These are phyloP conservation scores for Eimeria brunetti DNA, from an alignment of 169 alveolate genomes.

Conservation along the genomic window DNA sequence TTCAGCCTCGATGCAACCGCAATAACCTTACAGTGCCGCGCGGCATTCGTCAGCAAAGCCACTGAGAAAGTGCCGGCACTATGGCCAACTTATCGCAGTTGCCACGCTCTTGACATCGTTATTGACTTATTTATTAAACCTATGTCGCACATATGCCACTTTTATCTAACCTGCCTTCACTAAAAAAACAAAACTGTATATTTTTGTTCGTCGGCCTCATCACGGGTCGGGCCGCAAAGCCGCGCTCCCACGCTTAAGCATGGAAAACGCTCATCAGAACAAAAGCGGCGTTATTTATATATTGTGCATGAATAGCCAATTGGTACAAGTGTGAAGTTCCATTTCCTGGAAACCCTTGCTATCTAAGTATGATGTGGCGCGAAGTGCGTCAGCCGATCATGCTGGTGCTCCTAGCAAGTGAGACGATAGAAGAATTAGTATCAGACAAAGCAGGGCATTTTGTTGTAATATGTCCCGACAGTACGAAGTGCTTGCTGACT, in stretches of 20 bases:
- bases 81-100: not conserved
- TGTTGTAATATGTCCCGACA: not conserved
- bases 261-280: not conserved
- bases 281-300: not conserved
- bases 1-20: not conserved
- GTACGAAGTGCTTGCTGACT: not conserved
- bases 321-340: not conserved
- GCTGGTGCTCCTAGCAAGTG: not conserved
- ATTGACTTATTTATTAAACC: not conserved
- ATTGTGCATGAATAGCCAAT: not conserved
- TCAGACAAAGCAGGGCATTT: not conserved
- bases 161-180: not conserved
- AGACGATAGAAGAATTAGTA: not conserved
- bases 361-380: not conserved
- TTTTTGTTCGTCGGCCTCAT: not conserved
- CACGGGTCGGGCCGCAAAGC: not conserved
- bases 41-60: not conserved
- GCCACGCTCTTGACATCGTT: not conserved
- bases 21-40: not conserved
- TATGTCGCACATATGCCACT: not conserved
- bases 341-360: not conserved
- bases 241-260: not conserved
- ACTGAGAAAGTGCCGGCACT: not conserved
- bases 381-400: not conserved
- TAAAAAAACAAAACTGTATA: not conserved